phyloP scores from a whole-genome alignment of 148 eudicot species.

The Drosera capensis region DNA sequence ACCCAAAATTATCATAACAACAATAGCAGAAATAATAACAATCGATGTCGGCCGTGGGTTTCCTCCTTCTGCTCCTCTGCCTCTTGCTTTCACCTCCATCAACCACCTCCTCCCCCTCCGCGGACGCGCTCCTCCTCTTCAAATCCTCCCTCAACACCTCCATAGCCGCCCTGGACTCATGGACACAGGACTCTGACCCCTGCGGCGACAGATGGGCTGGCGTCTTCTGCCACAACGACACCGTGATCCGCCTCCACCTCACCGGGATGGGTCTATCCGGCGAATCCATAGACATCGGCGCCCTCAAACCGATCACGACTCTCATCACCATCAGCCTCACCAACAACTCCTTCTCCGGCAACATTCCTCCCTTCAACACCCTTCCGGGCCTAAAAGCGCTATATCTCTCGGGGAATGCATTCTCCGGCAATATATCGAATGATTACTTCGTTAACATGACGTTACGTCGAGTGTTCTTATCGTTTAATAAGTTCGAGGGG shows the following conservation, averaged over 20 bases:
- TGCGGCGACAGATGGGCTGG: slow-evolving; percentile 38
- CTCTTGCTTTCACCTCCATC: background rate
- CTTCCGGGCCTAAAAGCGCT: slow-evolving; percentile 24
- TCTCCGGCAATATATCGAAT: slow-evolving; percentile 34
- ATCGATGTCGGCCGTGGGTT: slow-evolving; percentile 34
- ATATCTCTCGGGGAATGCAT: slow-evolving; percentile 21
- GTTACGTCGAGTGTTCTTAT: slow-evolving; percentile 25
- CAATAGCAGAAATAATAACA: background rate
- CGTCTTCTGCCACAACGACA: slow-evolving; percentile 18
- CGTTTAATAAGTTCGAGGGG: slow-evolving; percentile 33
- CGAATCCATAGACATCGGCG: slow-evolving; percentile 13
- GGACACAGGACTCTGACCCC: slow-evolving; percentile 26
- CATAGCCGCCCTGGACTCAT: slow-evolving; percentile 15
- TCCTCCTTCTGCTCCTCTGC: slow-evolving; percentile 13
- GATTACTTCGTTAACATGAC: slow-evolving; percentile 21
- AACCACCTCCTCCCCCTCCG: slow-evolving; percentile 6
- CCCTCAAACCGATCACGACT: slow-evolving; percentile 9
- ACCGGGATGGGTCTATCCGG: slow-evolving; percentile 24
- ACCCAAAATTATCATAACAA: background rate
- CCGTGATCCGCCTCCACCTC: slow-evolving; percentile 21
- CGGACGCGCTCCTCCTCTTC: slow-evolving; percentile 29
- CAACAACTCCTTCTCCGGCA: slow-evolving; percentile 33
- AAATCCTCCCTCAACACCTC: slow-evolving; percentile 19
- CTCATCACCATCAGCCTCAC: slow-evolving; percentile 21
- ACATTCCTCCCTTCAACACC: slow-evolving; percentile 27